A percentile compares a stretch with the other conserved stretches of the same genome.
phyloP scores from a whole-genome alignment of 345 rosid genomes.

The Odontarrhena argentea region DNA sequence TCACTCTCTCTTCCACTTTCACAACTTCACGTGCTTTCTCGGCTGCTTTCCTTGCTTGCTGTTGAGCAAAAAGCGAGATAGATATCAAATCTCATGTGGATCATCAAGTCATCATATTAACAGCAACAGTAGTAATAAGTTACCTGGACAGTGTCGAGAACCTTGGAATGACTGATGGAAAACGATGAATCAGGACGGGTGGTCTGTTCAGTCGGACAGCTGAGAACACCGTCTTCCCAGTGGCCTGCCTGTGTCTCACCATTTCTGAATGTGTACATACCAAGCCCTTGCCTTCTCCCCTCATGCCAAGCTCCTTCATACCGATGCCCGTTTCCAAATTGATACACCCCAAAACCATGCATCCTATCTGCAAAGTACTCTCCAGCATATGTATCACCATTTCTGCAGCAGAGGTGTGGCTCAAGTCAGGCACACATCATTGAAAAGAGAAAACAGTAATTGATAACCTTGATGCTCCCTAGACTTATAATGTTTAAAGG shows the following conservation, averaged over 20 bases:
- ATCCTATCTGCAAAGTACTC: conserved; percentile 86
- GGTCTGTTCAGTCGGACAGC: conserved; percentile 43
- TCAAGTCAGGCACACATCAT: conserved; percentile 30
- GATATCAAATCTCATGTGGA: conserved; percentile 22
- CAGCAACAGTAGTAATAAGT: neutral
- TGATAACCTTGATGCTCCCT: conserved; percentile 2
- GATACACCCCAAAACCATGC: conserved; percentile 85
- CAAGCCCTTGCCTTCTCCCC: conserved; percentile 86
- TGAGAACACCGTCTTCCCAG: conserved; percentile 62
- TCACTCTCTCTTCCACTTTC: conserved; percentile 69
- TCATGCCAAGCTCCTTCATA: conserved; percentile 95
- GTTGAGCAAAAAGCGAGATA: conserved; percentile 20
- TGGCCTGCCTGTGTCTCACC: conserved; percentile 84
- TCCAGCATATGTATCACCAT: conserved; percentile 76
- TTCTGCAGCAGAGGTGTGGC: conserved; percentile 43
- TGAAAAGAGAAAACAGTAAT: conserved; percentile 5
- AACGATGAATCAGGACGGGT: conserved; percentile 68
- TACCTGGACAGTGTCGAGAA: conserved; percentile 90
- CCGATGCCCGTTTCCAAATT: conserved; percentile 71
- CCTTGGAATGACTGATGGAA: conserved; percentile 86
- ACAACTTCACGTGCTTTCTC: conserved; percentile 56
- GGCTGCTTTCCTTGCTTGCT: conserved; percentile 76
- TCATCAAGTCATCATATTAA: neutral
- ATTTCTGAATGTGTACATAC: conserved; percentile 71
- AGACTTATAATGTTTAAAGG: conserved; percentile 7